Conservation (phyloP, 1,284 basidiomycete species). For the Tilletia caries region DNA sequence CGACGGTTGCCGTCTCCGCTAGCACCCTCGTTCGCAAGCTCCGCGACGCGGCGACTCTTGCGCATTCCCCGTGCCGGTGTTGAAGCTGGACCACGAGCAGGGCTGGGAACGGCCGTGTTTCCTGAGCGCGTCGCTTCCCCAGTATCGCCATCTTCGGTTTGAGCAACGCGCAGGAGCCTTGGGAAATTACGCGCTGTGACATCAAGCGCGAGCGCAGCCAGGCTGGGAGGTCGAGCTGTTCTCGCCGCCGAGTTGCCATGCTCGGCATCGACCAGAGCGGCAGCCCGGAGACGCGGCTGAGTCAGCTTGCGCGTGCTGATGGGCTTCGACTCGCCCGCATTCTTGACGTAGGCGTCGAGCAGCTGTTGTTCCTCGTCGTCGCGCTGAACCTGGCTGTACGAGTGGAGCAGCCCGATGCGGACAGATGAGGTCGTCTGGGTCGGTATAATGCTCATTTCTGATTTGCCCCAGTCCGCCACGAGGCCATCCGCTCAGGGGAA, state of each 20-base stretch:
- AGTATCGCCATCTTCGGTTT: neutral
- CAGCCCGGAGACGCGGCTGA: neutral
- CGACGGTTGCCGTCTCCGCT: neutral
- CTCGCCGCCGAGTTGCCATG: neutral
- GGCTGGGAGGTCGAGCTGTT: neutral
- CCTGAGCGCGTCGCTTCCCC: neutral
- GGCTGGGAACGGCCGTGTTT: neutral
- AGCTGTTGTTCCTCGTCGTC: slow-evolving; percentile 13
- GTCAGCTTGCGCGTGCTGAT: neutral
- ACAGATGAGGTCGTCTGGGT: no score
- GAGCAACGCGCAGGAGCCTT: neutral
- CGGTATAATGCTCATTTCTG: no score
- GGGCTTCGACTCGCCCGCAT: neutral
- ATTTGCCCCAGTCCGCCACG: no score
- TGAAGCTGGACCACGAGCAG: neutral
- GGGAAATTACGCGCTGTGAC: slow-evolving; percentile 5
- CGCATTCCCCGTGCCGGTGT: neutral
- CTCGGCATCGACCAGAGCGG: neutral
- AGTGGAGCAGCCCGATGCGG: no score
- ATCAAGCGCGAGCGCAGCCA: neutral
- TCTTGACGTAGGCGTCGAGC: slow-evolving; percentile 13
- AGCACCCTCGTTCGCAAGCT: neutral
- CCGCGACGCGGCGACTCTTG: slow-evolving; percentile 1
- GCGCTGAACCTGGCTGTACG: slow-evolving; percentile 11
- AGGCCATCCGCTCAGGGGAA: no score